phyloP scores from a whole-genome alignment of 176 grass and related monocot genomes.

The Thinopyrum elongatum region DNA sequence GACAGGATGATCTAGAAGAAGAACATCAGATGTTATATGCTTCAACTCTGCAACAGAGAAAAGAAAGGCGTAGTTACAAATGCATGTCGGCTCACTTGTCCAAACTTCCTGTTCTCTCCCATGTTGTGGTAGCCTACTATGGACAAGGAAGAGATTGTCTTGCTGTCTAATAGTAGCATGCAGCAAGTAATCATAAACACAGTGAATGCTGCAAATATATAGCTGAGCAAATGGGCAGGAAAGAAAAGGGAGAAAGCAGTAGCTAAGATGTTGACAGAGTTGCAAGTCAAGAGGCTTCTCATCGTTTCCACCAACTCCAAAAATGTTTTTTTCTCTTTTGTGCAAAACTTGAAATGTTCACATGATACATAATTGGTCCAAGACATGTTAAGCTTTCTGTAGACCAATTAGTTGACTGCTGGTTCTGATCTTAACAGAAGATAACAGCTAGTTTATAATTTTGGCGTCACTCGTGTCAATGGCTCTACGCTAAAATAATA shows the following conservation, averaged over 20 bases:
- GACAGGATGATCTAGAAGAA: constrained; percentile 72
- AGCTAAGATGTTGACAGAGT: constrained; percentile 54
- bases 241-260: constrained; percentile 34
- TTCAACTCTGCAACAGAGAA: constrained; percentile 21
- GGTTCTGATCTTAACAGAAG: constrained; percentile 27
- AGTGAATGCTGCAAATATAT: constrained; percentile 51
- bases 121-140: constrained; percentile 32
- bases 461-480: constrained; percentile 20
- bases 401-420: constrained; percentile 32
- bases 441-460: constrained; percentile 15
- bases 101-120: constrained; percentile 53
- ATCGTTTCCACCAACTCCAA: constrained; percentile 18
- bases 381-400: constrained; percentile 40
- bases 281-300: constrained; percentile 38
- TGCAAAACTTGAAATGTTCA: neutral
- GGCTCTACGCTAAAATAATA: neutral
- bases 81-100: constrained; percentile 40
- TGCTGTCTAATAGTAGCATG: constrained; percentile 31
- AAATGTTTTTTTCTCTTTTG: neutral
- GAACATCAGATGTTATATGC: constrained; percentile 22
- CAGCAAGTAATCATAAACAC: constrained; percentile 43
- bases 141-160: constrained; percentile 27
- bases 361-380: constrained; percentile 1
- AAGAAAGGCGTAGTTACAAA: constrained; percentile 23
- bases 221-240: constrained; percentile 44